These are phyloP conservation scores for Solanum phureja DNA, from an alignment of 257 asterid genomes.

Conservation along the genomic window DNA sequence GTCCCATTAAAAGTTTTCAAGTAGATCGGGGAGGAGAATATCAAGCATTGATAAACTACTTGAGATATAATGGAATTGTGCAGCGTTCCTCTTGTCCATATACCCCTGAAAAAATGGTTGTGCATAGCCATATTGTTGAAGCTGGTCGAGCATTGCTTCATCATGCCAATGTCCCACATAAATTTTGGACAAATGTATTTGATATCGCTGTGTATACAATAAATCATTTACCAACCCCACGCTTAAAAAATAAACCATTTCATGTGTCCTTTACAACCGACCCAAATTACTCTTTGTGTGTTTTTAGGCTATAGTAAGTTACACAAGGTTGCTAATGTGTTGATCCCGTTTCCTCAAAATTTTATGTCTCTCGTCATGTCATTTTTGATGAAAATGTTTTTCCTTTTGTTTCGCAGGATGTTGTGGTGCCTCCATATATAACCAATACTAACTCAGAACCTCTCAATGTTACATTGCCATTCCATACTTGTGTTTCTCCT, in stretches of 20 bases:
- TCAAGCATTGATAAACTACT: not conserved
- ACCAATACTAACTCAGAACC: not conserved
- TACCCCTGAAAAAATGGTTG: no score
- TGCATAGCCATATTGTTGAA: no score
- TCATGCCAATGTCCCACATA: no score
- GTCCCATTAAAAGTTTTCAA: not conserved
- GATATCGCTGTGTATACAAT: no score
- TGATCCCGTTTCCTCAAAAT: not conserved
- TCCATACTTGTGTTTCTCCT: not conserved
- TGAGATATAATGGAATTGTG: no score
- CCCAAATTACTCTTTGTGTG: not conserved
- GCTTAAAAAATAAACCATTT: no score
- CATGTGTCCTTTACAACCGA: no score
- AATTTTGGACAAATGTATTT: no score
- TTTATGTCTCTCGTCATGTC: not conserved
- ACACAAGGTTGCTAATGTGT: not conserved
- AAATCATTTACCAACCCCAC: no score
- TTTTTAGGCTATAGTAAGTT: not conserved
- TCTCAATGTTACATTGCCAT: not conserved
- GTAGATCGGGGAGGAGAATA: not conserved
- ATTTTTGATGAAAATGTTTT: not conserved
- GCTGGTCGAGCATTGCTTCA: no score
- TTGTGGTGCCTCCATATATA: not conserved
- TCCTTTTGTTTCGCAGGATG: not conserved
- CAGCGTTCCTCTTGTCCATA: no score